phyloP scores from a whole-genome alignment of 2,329 filamentous ascomycete species.

The Monosporascus sp. region DNA sequence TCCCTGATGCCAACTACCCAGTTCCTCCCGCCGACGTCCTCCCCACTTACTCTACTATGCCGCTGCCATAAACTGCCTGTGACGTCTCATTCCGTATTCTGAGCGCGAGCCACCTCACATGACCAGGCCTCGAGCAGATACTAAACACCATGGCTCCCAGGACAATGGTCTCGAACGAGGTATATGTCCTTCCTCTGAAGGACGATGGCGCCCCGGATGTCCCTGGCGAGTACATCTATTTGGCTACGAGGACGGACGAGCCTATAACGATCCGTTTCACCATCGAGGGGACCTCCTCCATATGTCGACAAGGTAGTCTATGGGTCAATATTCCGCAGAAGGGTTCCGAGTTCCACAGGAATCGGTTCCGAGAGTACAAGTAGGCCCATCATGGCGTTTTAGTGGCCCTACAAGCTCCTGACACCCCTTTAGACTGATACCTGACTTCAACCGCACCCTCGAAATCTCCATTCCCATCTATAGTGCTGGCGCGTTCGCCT shows the following conservation, averaged over 20 bases:
- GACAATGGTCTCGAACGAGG: constrained; percentile 62
- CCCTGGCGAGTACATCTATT: constrained; percentile 83
- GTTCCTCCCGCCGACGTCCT: background rate
- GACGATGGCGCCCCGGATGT: constrained; percentile 91
- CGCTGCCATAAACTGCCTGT: background rate
- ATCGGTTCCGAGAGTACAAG: constrained; percentile 84
- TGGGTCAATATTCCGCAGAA: constrained; percentile 92
- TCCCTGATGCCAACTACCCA: background rate
- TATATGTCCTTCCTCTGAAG: constrained; percentile 86
- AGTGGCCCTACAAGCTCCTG: constrained; percentile 2
- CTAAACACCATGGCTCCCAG: constrained; percentile 45
- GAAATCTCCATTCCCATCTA: constrained; percentile 85
- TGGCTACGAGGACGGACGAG: constrained; percentile 68
- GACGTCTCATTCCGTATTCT: background rate
- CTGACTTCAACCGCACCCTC: constrained; percentile 88
- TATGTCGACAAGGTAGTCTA: constrained; percentile 88
- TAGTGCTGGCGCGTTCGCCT: constrained; percentile 82
- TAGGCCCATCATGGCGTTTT: constrained; percentile 40
- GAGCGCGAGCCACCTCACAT: background rate
- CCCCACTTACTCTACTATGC: background rate
- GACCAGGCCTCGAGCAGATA: background rate
- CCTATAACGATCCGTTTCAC: constrained; percentile 80
- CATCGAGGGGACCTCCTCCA: constrained; percentile 91
- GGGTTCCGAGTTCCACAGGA: constrained; percentile 69
- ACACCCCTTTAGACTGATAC: constrained; percentile 58